phyloP scores from a whole-genome alignment of 257 asterid genomes.

The Misopates orontium region DNA sequence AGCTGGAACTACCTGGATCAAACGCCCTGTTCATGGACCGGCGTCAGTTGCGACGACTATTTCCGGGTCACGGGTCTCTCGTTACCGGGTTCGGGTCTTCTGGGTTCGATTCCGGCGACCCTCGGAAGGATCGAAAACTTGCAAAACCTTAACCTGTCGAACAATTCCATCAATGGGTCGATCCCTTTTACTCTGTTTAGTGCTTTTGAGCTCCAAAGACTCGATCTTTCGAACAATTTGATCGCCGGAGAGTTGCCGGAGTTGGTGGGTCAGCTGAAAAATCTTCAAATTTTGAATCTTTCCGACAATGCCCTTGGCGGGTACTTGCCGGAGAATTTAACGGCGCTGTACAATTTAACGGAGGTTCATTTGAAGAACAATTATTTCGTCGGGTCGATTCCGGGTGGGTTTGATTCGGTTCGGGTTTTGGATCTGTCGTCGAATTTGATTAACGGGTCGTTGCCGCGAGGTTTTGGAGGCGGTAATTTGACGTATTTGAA shows the following conservation, averaged over 20 bases:
- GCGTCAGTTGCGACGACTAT: conserved; percentile 63
- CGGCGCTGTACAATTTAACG: conserved; percentile 47
- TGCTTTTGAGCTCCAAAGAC: conserved; percentile 53
- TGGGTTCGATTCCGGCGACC: conserved; percentile 62
- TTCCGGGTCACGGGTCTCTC: conserved; percentile 64
- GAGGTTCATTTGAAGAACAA: conserved; percentile 62
- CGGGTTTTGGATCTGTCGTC: conserved; percentile 77
- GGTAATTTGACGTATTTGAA: conserved; percentile 47
- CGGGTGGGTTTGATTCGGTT: conserved; percentile 57
- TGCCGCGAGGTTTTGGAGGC: conserved; percentile 71
- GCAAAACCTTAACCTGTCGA: conserved; percentile 58
- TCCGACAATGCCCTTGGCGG: conserved; percentile 79
- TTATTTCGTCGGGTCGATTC: conserved; percentile 63
- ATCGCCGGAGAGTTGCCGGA: conserved; percentile 75
- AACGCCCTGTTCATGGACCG: conserved; percentile 88
- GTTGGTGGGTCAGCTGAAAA: conserved; percentile 41
- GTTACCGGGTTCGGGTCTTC: conserved; percentile 61
- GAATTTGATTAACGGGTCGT: conserved; percentile 68
- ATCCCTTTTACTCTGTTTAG: conserved; percentile 63
- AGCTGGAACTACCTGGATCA: conserved; percentile 54
- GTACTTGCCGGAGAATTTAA: conserved; percentile 51
- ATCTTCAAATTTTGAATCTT: conserved; percentile 61
- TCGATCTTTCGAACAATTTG: conserved; percentile 73
- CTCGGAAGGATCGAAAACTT: conserved; percentile 70
- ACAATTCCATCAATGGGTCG: conserved; percentile 80